Evolutionary conservation across 306 rosid genomes (phyloP).

Genomic region (Aeschynomene evenia): DNA sequence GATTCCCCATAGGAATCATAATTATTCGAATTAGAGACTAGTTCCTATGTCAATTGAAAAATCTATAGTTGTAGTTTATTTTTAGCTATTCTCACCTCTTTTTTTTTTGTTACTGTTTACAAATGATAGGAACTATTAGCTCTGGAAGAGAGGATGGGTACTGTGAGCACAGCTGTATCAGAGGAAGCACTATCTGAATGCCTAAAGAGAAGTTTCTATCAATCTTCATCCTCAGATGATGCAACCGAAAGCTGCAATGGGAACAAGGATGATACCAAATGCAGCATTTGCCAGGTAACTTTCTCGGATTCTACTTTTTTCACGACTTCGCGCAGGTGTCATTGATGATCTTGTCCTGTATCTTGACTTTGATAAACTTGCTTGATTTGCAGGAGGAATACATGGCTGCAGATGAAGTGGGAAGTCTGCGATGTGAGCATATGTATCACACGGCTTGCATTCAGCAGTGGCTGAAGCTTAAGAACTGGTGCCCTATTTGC

Average conservation of each 20-base stretch:
- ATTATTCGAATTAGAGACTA: no score
- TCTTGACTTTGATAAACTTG: background rate
- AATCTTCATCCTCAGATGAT: slow-evolving; percentile 41
- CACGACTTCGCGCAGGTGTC: background rate
- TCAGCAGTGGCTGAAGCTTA: slow-evolving; percentile 81
- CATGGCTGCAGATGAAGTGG: slow-evolving; percentile 67
- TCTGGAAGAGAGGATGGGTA: slow-evolving; percentile 96
- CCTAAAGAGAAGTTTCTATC: slow-evolving; percentile 56
- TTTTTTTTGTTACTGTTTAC: no score
- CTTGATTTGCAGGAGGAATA: slow-evolving; percentile 74
- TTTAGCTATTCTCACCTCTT: slow-evolving; percentile 14
- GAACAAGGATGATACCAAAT: slow-evolving; percentile 64
- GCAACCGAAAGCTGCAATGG: slow-evolving; percentile 36
- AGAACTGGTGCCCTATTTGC: slow-evolving; percentile 99
- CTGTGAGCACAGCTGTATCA: slow-evolving; percentile 86
- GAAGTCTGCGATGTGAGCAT: slow-evolving; percentile 73
- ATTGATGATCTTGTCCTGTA: background rate
- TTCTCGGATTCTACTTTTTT: background rate
- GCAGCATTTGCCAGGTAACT: slow-evolving; percentile 92
- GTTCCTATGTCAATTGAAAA: no score
- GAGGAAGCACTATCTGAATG: slow-evolving; percentile 77
- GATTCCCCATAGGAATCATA: no score
- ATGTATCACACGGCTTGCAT: slow-evolving; percentile 65
- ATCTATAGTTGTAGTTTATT: no score
- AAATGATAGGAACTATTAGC: slow-evolving; percentile 80